Base-by-base conservation (phyloP, 1,284 basidiomycete genomes). In the Mycosarcoma maydis region DNA sequence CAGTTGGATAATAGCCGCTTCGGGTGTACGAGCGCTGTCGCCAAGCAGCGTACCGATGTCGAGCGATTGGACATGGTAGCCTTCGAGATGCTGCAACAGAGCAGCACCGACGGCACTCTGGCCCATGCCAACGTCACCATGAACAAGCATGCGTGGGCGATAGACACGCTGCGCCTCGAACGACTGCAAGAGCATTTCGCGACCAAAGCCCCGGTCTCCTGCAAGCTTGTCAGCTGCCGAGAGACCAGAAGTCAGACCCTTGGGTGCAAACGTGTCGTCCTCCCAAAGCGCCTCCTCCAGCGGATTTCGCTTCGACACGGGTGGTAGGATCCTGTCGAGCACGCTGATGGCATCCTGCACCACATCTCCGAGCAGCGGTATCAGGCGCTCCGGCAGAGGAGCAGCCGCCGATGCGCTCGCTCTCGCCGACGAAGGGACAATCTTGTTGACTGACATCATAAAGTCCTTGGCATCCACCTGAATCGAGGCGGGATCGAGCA, bases 1-100 rank as follows among this genome's bases (percentile, higher is more conserved):
- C n/a, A 97, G 86, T 75, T 98, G 95, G 2, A 98, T 92, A 53
- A 97, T 89, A 3, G 91, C 89, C 1, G 95, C 91, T 83, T 99
- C 96, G 3, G 89, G 85, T 4, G 93, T 93, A 75, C 93, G 85
- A 0, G 92, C 89, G 0, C 94, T 92, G 82, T 98, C 95, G 44
- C 92, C 87, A 83, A 98, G 86, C 39, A 99, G 83, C 0, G 89
- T 90, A 9, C 92, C 94, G 11, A 98, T 86, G 79, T 98, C 94
- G 42, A 98, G 86, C 68, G 89, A 92, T 82, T 98, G 96, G 0
- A 98, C 87, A 77, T 98, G 92, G 83, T 91, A 97, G 0, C 95
- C 95, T 83, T 99, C 96, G 13, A 98, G 85, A 81, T 94, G 89
- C 83, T 98, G 94, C 44, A 99, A 83, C 3, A 92, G 87, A 0